These are phyloP conservation scores for Mycena albidolilacea DNA, from an alignment of 768 basidiomycete genomes.

Conservation along the genomic window DNA sequence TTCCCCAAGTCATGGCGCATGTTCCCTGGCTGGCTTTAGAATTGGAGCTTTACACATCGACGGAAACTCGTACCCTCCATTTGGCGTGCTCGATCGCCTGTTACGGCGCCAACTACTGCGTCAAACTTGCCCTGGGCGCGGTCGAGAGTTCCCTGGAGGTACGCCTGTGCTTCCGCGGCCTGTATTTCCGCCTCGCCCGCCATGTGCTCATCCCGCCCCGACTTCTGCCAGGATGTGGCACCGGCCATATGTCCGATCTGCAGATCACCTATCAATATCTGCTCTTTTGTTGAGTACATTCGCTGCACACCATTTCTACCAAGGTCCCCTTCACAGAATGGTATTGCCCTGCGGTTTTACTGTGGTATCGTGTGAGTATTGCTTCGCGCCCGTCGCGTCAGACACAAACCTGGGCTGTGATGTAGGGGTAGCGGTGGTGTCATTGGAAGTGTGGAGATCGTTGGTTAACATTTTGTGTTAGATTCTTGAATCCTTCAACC, in stretches of 20 bases:
- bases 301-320: conserved; percentile 49
- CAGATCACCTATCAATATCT: not conserved
- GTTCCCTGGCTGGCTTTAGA: conserved; percentile 2
- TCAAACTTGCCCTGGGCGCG: conserved; percentile 65
- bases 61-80: conserved; percentile 9
- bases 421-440: not conserved
- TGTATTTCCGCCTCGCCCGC: conserved; percentile 61
- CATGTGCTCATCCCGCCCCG: conserved; percentile 36
- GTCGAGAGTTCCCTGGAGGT: conserved; percentile 63
- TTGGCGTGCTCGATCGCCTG: conserved; percentile 67
- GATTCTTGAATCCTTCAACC: not conserved
- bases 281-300: not conserved
- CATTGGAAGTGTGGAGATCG: conserved; percentile 8
- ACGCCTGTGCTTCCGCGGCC: conserved; percentile 64
- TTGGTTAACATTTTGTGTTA: conserved; percentile 23
- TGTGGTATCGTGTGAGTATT: conserved; percentile 26
- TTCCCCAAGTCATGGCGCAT: conserved; percentile 27
- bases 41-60: not conserved
- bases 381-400: not conserved
- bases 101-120: conserved; percentile 65
- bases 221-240: conserved; percentile 30
- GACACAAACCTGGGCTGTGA: conserved; percentile 8
- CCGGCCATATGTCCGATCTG: conserved; percentile 37
- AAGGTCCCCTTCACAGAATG: conserved; percentile 56
- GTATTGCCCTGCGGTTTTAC: conserved; percentile 53